A percentile compares a stretch with the other conserved stretches of the same genome.
Evolutionary conservation across 805 yeast genomes (phyloP).

Genomic region (Wickerhamomyces bisporus): DNA sequence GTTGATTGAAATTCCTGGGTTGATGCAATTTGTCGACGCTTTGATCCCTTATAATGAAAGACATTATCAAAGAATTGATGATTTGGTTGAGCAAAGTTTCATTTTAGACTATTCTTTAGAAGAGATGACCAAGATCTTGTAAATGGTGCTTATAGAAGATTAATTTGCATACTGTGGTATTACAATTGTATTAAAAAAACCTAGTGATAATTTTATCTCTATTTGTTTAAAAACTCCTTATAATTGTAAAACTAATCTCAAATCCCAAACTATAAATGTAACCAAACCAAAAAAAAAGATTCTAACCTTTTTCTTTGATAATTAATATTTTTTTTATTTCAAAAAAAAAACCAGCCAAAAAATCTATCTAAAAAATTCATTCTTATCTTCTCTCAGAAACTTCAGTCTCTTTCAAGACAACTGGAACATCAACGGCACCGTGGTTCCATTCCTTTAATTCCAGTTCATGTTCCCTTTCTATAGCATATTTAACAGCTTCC

Average conservation of each 20-base stretch:
- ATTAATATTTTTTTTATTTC: no score
- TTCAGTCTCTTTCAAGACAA: constrained; percentile 37
- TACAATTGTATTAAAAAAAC: no score
- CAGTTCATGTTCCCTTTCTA: constrained; percentile 70
- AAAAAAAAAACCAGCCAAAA: no score
- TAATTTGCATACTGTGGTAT: no score
- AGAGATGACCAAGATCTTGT: constrained; percentile 52
- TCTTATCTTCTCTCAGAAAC: constrained; percentile 2
- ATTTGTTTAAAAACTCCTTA: no score
- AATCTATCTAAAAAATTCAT: no score
- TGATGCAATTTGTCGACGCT: constrained; percentile 64
- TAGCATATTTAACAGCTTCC: constrained; percentile 79
- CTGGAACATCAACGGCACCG: constrained; percentile 47
- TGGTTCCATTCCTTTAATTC: constrained; percentile 75
- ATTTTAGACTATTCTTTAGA: constrained; percentile 78
- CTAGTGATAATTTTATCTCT: no score
- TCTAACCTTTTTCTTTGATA: no score
- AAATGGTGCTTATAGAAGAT: no score
- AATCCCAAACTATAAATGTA: no score
- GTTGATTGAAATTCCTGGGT: constrained; percentile 60
- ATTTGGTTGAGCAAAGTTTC: constrained; percentile 78
- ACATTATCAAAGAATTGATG: constrained; percentile 74
- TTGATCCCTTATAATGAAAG: constrained; percentile 86
- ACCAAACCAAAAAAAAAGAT: no score
- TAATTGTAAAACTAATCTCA: no score